Evolutionary conservation across 2,329 filamentous ascomycete species (phyloP), one percentile per base, ranked within the genome.

Genomic region (Penicillium sclerotigenum): DNA sequence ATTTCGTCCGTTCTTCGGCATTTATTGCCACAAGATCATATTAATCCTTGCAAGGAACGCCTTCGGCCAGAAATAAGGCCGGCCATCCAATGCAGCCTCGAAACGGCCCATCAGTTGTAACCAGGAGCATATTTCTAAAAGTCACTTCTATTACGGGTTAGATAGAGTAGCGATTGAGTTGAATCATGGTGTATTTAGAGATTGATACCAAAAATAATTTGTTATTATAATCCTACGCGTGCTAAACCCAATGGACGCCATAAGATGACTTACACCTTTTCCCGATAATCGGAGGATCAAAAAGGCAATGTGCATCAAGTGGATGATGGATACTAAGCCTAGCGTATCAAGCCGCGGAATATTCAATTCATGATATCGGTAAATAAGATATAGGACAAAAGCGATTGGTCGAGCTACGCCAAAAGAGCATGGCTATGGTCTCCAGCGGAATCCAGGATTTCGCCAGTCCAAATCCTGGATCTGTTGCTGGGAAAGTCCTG

Each of bases 361-460:
- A 4, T 3, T 41, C 4, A 33, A 11, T 22, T 24, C 14, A 28
- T 16, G 26, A 46, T 14, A 41, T 29, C 2, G 20, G 24, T 18
- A 16, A 43, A 28, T 18, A 36, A 36, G n/a, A 28, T 24, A 49
- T 14, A 49, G n/a, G 9, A 29, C 2, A 11, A 8, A 18, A 11
- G 22, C 14, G 22, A 48, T 54, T 48, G 20, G 36, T n/a, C 1
- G 11, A n/a, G 18, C 7, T 14, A 28, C 34, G 34, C 34, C 34
- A n/a, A 37, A 0, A 24, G 13, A 52, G 20, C 33, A 33, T 13
- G 6, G 16, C 37, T 52, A 56, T n/a, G 61, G 75, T 65, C 77
- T 80, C 86, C 85, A 88, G 60, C 81, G 77, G 66, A 88, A 88
- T 4, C 73, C 81, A 4, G 87, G 87, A 71, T 89, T 86, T 61